Conservation (phyloP, 2,329 filamentous ascomycete genomes). For the Hymenoscyphus repandus region DNA sequence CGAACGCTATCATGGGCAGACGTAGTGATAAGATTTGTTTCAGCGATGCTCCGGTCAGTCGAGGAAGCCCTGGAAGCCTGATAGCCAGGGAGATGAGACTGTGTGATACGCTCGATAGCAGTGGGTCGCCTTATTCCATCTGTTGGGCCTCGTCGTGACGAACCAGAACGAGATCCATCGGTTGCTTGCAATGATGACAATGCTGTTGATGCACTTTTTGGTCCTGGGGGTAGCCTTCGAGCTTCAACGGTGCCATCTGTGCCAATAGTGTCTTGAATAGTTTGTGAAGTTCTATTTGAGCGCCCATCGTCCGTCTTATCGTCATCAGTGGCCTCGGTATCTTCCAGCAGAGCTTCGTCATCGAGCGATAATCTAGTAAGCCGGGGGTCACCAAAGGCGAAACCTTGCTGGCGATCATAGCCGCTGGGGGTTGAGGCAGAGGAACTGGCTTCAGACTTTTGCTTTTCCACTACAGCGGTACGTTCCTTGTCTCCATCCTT, state of each 20-base stretch:
- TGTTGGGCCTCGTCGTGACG: conserved; percentile 19
- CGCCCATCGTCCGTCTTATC: conserved; percentile 9
- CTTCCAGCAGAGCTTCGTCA: conserved; percentile 14
- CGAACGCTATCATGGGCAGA: conserved; percentile 54
- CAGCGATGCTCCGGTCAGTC: conserved; percentile 50
- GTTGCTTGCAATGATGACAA: conserved; percentile 27
- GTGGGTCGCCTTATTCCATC: conserved; percentile 31
- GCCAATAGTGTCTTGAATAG: conserved; percentile 12
- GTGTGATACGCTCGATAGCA: conserved; percentile 35
- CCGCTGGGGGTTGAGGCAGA: conserved; percentile 3
- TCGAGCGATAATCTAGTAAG: conserved; percentile 10
- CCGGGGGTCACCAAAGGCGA: conserved; percentile 16
- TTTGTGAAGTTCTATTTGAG: neutral
- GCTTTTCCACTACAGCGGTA: conserved; percentile 20
- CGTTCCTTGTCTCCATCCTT: conserved; percentile 44
- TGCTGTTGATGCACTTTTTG: conserved; percentile 27
- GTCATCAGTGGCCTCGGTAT: conserved; percentile 20
- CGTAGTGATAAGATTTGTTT: conserved; percentile 52
- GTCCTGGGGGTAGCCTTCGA: conserved; percentile 29
- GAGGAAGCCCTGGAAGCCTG: conserved; percentile 52
- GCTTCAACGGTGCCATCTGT: conserved; percentile 24
- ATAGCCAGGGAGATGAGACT: conserved; percentile 42
- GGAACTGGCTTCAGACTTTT: conserved; percentile 14
- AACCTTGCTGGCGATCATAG: conserved; percentile 13
- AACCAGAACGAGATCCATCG: conserved; percentile 29